phyloP scores from a whole-genome alignment of 257 asterid species.

The Nicotiana tomentosiformis region DNA sequence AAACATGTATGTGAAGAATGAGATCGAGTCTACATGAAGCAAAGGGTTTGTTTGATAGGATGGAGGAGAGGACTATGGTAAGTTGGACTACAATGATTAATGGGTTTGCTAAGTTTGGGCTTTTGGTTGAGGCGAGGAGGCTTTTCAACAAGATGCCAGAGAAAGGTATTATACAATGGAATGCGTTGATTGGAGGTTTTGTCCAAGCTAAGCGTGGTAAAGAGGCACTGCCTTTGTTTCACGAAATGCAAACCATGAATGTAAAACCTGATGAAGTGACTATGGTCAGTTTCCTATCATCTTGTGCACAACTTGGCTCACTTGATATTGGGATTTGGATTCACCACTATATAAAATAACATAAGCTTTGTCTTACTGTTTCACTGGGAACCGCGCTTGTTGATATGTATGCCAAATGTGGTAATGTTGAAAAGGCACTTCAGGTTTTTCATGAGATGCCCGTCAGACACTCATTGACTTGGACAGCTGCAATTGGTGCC shows the following conservation, averaged over 20 bases:
- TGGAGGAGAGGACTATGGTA: slow-evolving; percentile 58
- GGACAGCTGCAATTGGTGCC: slow-evolving; percentile 65
- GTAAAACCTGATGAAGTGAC: slow-evolving; percentile 71
- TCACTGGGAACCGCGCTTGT: slow-evolving; percentile 73
- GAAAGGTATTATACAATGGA: slow-evolving; percentile 47
- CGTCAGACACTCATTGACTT: slow-evolving; percentile 55
- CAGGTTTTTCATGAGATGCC: slow-evolving; percentile 64
- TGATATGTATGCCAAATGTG: slow-evolving; percentile 87
- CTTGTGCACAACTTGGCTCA: slow-evolving; percentile 67
- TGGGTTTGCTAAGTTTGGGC: slow-evolving; percentile 55
- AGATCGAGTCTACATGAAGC: slow-evolving; percentile 46
- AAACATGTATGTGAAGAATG: slow-evolving; percentile 80
- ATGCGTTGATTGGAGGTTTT: too few species aligned
- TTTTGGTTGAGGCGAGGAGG: slow-evolving; percentile 43
- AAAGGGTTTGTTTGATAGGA: slow-evolving; percentile 46
- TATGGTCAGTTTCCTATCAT: slow-evolving; percentile 68
- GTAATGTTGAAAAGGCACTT: slow-evolving; percentile 49
- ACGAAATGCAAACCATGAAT: slow-evolving; percentile 57
- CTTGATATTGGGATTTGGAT: slow-evolving; percentile 76
- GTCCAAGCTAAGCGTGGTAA: neutral
- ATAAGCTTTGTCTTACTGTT: slow-evolving; percentile 44
- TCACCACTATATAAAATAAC: slow-evolving; percentile 29
- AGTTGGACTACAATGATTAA: slow-evolving; percentile 79
- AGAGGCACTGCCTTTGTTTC: slow-evolving; percentile 59
- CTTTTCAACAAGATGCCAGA: slow-evolving; percentile 56